Evolutionary conservation across 2,329 filamentous ascomycete species (phyloP), one percentile per base, ranked within the genome.

Genomic region (Phaeosphaeriaceae sp.): DNA sequence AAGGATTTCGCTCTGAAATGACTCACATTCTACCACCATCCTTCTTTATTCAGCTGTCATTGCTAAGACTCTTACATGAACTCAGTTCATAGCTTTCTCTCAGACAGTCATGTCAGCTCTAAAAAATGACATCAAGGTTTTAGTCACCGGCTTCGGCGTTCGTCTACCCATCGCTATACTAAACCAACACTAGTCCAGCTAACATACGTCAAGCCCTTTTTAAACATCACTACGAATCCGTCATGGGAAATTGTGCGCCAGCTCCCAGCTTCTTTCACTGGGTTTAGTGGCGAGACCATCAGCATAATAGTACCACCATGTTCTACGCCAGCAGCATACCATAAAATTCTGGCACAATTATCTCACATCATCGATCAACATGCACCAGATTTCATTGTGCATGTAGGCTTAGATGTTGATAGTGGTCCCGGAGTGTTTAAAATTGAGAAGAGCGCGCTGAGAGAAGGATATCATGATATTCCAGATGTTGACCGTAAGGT

Each of bases 381-480:
- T 54, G 21, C 34, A 6, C 67, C 70, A 8, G 88, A 95, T 70
- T 74, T 88, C 23, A 80, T 86, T 17, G 71, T 96, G 3, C 90
- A 95, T 71, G 88, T 95, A 42, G 91, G 91, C 54, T 91, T 95
- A 82, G 89, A 90, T 0, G 77, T 69, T 67, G 88, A 70, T 64
- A 83, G 75, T 40, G 42, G 32, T 3, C 40, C 26, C 60, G 80
- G 71, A 61, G 84, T 83, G 60, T 95, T 93, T 70, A 82, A 83
- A 9, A 77, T 93, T 7, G 91, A 96, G 76, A 80, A 83, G 9
- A 78, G 82, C 29, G 90, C 83, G 0, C 87, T 89, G 64, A 82
- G 88, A 30, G 85, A 89, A 60, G 87, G 87, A 3, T 96, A 95
- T 73, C 60, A 65, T 36, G 74, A 76, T 15, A 81, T 87, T 60